Evolutionary conservation across 1,139 yeast genomes (phyloP).

Genomic region (Geotrichum bryndzae): DNA sequence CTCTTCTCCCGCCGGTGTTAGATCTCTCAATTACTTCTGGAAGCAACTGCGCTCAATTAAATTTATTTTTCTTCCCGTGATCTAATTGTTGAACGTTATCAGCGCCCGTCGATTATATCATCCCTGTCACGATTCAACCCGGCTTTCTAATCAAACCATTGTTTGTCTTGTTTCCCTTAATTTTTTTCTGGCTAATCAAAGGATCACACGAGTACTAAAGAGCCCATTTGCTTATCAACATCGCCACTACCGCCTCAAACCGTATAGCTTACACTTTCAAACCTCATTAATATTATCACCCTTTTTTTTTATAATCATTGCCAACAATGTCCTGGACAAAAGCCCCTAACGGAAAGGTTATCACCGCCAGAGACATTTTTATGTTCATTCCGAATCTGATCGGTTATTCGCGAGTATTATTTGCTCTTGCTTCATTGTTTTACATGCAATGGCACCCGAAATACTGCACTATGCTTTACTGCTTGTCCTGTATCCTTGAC

Average conservation of each 20-base stretch:
- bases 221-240: neutral
- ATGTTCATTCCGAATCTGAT: slow-evolving; percentile 84
- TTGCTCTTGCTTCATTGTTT: slow-evolving; percentile 72
- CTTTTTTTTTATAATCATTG: neutral
- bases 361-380: slow-evolving; percentile 50
- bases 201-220: neutral
- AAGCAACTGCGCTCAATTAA: neutral
- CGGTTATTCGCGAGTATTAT: slow-evolving; percentile 76
- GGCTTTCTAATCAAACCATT: neutral
- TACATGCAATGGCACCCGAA: slow-evolving; percentile 82
- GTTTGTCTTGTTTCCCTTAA: neutral
- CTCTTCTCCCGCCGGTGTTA: neutral
- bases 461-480: slow-evolving; percentile 68
- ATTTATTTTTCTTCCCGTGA: neutral
- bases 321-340: slow-evolving; percentile 15
- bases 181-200: neutral
- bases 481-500: slow-evolving; percentile 84
- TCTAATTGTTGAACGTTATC: neutral
- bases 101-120: neutral
- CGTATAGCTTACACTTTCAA: neutral
- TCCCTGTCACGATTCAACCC: neutral
- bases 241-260: neutral
- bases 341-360: slow-evolving; percentile 18
- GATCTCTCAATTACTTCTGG: neutral
- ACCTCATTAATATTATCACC: neutral